Evolutionary conservation across 331 rosid genomes (phyloP).

Genomic region (Phaseolus coccineus): DNA sequence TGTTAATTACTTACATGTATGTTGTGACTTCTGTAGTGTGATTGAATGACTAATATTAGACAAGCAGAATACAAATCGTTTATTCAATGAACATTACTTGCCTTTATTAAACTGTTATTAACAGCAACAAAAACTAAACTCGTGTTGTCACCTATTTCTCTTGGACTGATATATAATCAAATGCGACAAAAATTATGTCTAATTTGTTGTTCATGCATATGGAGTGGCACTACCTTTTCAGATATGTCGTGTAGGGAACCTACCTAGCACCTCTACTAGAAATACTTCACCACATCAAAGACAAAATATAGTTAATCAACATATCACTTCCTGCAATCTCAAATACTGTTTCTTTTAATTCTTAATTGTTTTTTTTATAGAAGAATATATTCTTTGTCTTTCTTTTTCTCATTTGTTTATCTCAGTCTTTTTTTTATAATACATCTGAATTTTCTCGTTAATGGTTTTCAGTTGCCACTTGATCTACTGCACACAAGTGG

Average conservation of each 20-base stretch:
- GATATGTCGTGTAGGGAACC: not conserved
- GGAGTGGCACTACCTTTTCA: not conserved
- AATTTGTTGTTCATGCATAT: not conserved
- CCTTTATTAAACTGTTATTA: not conserved
- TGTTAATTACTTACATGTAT: not conserved
- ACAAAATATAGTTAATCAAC: not conserved
- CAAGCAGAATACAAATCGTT: not conserved
- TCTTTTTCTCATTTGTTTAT: too few relatives aligned
- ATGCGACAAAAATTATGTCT: not conserved
- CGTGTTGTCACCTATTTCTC: not conserved
- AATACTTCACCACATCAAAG: not conserved
- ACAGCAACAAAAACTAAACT: not conserved
- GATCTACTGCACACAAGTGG: not conserved
- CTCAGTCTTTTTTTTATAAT: too few relatives aligned
- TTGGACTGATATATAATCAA: not conserved
- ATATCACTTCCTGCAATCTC: not conserved
- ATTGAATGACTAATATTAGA: not conserved
- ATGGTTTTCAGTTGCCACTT: not conserved
- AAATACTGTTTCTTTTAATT: too few relatives aligned
- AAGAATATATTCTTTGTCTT: too few relatives aligned
- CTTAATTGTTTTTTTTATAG: too few relatives aligned
- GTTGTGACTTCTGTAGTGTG: not conserved
- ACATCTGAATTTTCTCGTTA: not conserved
- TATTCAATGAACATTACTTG: not conserved
- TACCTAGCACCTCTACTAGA: too few relatives aligned